Base-by-base conservation (phyloP, 164 flowering plant genomes). In the Magnolia changhungtana region DNA sequence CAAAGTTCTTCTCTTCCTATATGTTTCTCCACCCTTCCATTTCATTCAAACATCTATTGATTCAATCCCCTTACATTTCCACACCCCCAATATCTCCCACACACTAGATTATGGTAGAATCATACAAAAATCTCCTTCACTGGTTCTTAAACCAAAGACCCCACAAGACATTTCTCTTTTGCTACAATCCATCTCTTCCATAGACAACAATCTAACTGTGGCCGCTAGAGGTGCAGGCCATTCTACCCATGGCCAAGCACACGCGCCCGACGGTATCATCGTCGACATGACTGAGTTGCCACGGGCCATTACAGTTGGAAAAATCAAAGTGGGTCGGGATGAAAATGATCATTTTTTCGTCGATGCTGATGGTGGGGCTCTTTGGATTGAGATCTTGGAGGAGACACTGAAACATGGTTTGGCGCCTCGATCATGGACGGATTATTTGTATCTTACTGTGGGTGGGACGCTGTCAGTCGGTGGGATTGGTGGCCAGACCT, bases 391-490 rank as follows among this genome's bases (percentile, higher is more conserved):
- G n/a, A 68, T 76, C 37, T 63, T 76, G 68, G 21, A 29, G 68
- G 78, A 69, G 68, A 76, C 73, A 31, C 49, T 76, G 67, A 69
- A 69, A 61, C 58, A 76, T 61, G 67, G 73, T 21, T 21, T 76
- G 23, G 6, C 73, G 0, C 78, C 78, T 11, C 69, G 69, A 49
- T 76, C 78, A 16, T 76, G 78, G 78, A 76, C 78, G 9, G 78
- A 76, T 69, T 76, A 76, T 20, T 45, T 76, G 14, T 76, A 59
- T 58, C 21, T 69, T 7, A 69, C 45, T 2, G 68, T 76, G 8
- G 78, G 78, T 1, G 73, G 78, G 59, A 76, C 78, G 8, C 78
- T 76, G 16, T 69, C 78, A 2, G 73, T 69, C 69, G 78, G 73
- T 61, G 78, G 78, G 19, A 69, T 76, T 61, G 45, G 78, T 63